Evolutionary conservation across 441 rosid genomes (phyloP).

Genomic region (Gossypium aridum): DNA sequence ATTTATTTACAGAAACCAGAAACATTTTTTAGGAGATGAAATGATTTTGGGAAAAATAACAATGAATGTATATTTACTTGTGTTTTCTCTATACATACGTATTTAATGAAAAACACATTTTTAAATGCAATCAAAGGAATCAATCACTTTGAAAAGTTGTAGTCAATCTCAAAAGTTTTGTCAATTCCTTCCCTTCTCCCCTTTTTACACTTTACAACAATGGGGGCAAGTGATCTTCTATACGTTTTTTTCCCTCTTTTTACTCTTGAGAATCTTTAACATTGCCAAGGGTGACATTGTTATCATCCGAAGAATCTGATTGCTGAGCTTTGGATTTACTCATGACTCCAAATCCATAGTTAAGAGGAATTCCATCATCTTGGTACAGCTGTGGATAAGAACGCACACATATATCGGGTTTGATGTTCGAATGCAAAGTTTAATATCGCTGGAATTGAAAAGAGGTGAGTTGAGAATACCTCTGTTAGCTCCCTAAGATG

Average conservation of each 20-base stretch:
- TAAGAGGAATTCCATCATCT: conserved; percentile 85
- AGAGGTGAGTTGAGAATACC: conserved; percentile 31
- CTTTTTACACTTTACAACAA: conserved; percentile 24
- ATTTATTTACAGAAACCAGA: neutral
- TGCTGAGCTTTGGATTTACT: conserved; percentile 48
- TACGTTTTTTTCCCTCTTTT: conserved; percentile 14
- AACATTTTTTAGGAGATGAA: neutral
- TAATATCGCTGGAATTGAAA: neutral
- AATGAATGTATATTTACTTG: neutral
- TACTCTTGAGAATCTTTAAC: conserved; percentile 20
- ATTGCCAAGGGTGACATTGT: conserved; percentile 55
- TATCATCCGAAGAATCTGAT: conserved; percentile 62
- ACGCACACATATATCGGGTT: neutral
- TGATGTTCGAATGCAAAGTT: neutral
- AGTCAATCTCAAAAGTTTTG: neutral
- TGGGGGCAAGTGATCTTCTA: conserved; percentile 18
- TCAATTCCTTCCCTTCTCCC: neutral
- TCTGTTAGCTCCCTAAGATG: conserved; percentile 89
- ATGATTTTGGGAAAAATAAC: neutral
- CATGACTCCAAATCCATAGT: conserved; percentile 71
- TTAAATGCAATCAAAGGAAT: neutral
- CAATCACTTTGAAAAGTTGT: neutral
- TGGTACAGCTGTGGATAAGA: conserved; percentile 57
- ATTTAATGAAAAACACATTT: neutral
- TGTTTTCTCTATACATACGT: neutral